Percentiles rank a stretch among this genome's conserved stretches.
Evolutionary conservation across 1,284 basidiomycete genomes (phyloP).

Genomic region (Microbotryum intermedium): DNA sequence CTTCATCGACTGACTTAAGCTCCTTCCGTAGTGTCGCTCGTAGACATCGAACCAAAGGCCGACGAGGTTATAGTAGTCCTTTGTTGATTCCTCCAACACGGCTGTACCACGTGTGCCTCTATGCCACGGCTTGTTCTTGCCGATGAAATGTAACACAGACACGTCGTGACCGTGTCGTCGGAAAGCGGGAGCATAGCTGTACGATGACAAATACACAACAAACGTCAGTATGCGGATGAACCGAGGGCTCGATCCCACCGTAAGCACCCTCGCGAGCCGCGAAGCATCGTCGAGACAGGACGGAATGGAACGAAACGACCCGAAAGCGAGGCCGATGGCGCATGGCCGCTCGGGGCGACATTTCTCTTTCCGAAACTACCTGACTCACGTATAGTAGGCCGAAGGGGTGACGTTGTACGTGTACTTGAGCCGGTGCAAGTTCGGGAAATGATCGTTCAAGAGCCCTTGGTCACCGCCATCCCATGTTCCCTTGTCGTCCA

Average conservation of each 20-base stretch:
- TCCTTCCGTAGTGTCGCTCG: slow-evolving; percentile 66
- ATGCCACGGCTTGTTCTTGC: slow-evolving; percentile 85
- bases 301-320: background rate
- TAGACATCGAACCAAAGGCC: slow-evolving; percentile 87
- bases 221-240: slow-evolving; percentile 21
- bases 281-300: too few species aligned
- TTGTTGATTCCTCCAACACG: slow-evolving; percentile 33
- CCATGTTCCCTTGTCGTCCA: slow-evolving; percentile 74
- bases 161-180: slow-evolving; percentile 82
- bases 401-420: slow-evolving; percentile 96
- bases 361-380: background rate
- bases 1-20: slow-evolving; percentile 28
- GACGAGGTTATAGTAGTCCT: slow-evolving; percentile 67
- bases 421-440: slow-evolving; percentile 89
- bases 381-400: slow-evolving; percentile 84
- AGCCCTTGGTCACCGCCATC: slow-evolving; percentile 96
- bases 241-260: too few species aligned
- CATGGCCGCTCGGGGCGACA: too few species aligned
- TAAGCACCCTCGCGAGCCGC: too few species aligned
- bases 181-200: slow-evolving; percentile 88
- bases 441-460: slow-evolving; percentile 76
- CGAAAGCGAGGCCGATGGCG: too few species aligned
- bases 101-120: slow-evolving; percentile 38
- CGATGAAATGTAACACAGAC: slow-evolving; percentile 88
- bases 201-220: slow-evolving; percentile 28